Base-by-base conservation (phyloP, 768 basidiomycete species). In the Clitopilus hobsonii region DNA sequence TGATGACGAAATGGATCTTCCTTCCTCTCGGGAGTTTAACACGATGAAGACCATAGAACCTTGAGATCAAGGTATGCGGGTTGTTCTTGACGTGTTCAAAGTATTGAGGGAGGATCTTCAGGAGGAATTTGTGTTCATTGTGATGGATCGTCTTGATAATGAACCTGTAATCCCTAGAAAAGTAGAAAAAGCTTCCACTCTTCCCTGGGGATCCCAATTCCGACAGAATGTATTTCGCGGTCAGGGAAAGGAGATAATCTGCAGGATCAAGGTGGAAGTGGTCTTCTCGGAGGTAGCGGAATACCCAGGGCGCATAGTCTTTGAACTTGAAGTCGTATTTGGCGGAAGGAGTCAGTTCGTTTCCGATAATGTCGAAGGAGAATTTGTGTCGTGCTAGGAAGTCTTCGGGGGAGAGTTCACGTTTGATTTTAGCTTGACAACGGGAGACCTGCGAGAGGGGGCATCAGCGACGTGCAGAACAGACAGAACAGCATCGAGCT, bases 281-380 rank as follows among this genome's bases (percentile, higher is more conserved):
- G 60, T 94, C 89, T 72, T 98, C 96, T 26, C 97, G 88, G 13
- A 99, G 76, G 54, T 93, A 90, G 24, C 96, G 91, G 72, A 99
- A 99, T 2, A 98, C 91, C 89, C 91, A 97, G 0, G 97, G 96
- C 0, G 95, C 94, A 69, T 98, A 99, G 68, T 99, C 96, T 70
- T 98, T 98, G 80, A 98, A 98, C 72, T 99, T 99, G 81, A 98
- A 98, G 70, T 98, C 97, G 73, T 99, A 99, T 74, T 88, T 89
- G 4, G 96, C 95, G 0, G 94, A 97, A 0, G 97, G 97, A 11
- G 97, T 98, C 23, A 99, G 79, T 72, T 99, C 97, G 70, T 99
- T 98, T 20, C 97, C 97, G 64, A 97, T 82, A 61, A 99, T 93
- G 69, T 99, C 97, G 67, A 98, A 98, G 0, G 93, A 94, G 70